phyloP scores from a whole-genome alignment of 2,329 filamentous ascomycete genomes.

The Hypoxylon sp. region DNA sequence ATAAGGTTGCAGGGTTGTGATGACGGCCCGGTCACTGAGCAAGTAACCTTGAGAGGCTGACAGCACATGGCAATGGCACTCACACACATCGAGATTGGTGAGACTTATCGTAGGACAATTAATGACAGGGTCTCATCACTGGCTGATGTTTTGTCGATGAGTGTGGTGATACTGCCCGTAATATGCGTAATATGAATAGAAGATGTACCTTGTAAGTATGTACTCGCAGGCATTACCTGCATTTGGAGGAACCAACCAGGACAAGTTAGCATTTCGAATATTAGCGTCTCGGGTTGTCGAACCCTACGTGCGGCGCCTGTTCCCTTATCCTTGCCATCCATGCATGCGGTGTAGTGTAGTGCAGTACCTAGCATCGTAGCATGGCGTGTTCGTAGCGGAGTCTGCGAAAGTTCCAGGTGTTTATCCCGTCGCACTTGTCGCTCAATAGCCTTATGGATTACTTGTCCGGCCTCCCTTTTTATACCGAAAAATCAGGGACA shows the following conservation, averaged over 20 bases:
- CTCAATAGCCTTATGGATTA: constrained; percentile 14
- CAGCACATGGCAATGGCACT: constrained; percentile 44
- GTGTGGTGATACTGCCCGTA: constrained; percentile 18
- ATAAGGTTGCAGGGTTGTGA: constrained; percentile 34
- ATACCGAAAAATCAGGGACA: constrained; percentile 16
- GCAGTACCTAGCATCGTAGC: constrained; percentile 18
- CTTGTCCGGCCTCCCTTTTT: constrained; percentile 3
- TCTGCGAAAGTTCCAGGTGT: constrained; percentile 23
- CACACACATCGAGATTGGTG: constrained; percentile 31
- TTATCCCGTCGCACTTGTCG: constrained; percentile 29
- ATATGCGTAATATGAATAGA: neutral
- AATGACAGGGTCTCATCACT: constrained; percentile 20
- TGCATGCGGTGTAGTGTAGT: constrained; percentile 6
- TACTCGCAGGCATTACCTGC: constrained; percentile 25
- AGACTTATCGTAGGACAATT: constrained; percentile 28
- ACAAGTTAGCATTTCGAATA: constrained; percentile 16
- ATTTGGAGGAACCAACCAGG: constrained; percentile 25
- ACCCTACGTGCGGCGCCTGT: constrained; percentile 42
- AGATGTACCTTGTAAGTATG: neutral
- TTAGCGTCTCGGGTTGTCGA: constrained; percentile 38
- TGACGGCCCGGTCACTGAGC: constrained; percentile 31
- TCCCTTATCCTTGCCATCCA: constrained; percentile 14
- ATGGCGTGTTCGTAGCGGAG: constrained; percentile 29
- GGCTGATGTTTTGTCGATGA: constrained; percentile 7
- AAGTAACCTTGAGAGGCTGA: constrained; percentile 41